Evolutionary conservation across 2,329 filamentous ascomycete species (phyloP).

Genomic region (Colletotrichum sp.): DNA sequence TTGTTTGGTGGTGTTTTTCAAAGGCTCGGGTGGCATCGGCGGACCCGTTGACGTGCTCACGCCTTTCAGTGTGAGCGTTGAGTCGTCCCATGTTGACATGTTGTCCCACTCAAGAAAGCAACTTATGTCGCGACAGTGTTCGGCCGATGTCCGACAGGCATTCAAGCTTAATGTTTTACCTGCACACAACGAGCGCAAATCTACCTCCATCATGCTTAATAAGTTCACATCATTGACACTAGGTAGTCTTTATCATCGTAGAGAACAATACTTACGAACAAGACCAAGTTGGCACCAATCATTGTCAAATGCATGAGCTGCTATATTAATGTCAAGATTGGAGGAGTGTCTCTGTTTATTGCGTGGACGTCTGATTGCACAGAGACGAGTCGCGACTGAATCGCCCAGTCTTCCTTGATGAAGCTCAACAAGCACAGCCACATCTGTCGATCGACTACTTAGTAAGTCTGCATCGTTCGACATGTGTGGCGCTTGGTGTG

Average conservation of each 20-base stretch:
- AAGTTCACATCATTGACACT: too few relatives aligned
- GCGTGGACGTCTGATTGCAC: accelerated
- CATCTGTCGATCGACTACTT: not conserved
- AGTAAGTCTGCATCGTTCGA: not conserved
- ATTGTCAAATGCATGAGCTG: not conserved
- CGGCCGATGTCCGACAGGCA: not conserved
- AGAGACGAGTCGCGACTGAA: not conserved
- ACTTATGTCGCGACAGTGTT: not conserved
- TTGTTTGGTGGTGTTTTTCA: not conserved
- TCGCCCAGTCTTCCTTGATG: not conserved
- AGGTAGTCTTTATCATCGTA: too few relatives aligned
- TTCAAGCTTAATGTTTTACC: not conserved
- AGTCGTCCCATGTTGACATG: not conserved
- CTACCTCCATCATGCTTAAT: too few relatives aligned
- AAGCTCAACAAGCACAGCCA: not conserved
- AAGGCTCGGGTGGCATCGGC: not conserved
- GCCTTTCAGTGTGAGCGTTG: not conserved
- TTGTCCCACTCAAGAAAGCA: not conserved
- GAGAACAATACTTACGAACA: too few relatives aligned
- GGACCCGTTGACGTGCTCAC: not conserved
- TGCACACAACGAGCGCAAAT: not conserved
- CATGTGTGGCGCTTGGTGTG: not conserved
- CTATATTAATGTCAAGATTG: not conserved
- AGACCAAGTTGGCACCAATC: too few relatives aligned
- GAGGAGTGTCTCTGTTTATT: not conserved